A percentile compares a stretch with the other conserved stretches of the same genome.
phyloP scores from a whole-genome alignment of 2,329 filamentous ascomycete species.

The Acrodontium crateriforme region DNA sequence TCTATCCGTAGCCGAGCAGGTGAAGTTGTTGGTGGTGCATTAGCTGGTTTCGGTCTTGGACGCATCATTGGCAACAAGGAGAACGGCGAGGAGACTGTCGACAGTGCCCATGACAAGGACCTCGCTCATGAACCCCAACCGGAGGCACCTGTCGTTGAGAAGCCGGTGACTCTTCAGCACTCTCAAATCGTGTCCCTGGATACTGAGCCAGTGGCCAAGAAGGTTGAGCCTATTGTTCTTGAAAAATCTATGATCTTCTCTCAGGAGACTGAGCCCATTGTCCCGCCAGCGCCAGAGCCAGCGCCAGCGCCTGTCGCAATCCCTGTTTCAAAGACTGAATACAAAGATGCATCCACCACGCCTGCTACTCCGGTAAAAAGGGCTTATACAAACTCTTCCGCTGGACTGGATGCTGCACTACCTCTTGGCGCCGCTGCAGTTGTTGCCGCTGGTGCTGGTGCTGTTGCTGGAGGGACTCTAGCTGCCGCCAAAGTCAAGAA shows the following conservation, averaged over 20 bases:
- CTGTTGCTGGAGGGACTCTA: slow-evolving; percentile 1
- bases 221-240: slow-evolving; percentile 2
- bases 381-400: no score
- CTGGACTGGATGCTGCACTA: no score
- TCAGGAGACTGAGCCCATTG: slow-evolving; percentile 23
- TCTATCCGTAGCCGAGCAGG: slow-evolving; percentile 12
- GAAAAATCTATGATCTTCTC: slow-evolving; percentile 25
- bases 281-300: no score
- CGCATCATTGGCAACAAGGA: slow-evolving; percentile 6
- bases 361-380: no score
- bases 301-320: no score
- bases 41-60: slow-evolving; percentile 22
- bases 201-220: no score
- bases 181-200: slow-evolving; percentile 27
- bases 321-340: no score
- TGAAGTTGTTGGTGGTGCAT: slow-evolving; percentile 18
- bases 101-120: slow-evolving; percentile 2
- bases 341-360: no score
- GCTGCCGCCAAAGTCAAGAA: not conserved
- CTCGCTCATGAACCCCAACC: no score
- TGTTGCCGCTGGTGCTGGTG: slow-evolving; percentile 1
- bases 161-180: slow-evolving; percentile 6
- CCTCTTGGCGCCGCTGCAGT: slow-evolving; percentile 4
- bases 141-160: no score
- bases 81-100: slow-evolving; percentile 3